Conservation (phyloP, 192 early-diverging fungal species). For the Backusella mclennaniae region DNA sequence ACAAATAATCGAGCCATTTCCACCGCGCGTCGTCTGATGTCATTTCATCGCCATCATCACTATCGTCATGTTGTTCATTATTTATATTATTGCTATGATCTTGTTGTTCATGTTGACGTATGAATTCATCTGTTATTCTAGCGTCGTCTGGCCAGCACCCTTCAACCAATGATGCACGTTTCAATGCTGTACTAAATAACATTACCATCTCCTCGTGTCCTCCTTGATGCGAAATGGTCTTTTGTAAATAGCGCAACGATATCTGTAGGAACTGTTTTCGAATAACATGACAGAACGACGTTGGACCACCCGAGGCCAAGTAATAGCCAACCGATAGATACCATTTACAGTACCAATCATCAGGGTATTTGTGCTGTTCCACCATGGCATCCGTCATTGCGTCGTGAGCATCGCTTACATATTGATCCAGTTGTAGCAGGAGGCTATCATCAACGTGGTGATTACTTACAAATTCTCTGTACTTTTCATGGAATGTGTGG, state of each 20-base stretch:
- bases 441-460: neutral
- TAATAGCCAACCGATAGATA: constrained; percentile 18
- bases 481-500: neutral
- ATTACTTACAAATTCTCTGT: neutral
- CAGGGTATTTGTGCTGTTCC: neutral
- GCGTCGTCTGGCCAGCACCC: neutral
- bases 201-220: neutral
- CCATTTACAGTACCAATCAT: constrained; percentile 18
- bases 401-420: neutral
- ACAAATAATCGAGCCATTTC: neutral
- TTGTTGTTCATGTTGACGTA: neutral
- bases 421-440: neutral
- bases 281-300: neutral
- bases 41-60: constrained; percentile 1
- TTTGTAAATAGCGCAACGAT: neutral
- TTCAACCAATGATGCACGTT: neutral
- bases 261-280: constrained; percentile 13
- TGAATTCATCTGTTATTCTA: neutral
- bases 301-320: neutral
- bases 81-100: neutral
- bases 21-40: neutral
- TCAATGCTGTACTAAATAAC: neutral
- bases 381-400: constrained; percentile 1
- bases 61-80: neutral
- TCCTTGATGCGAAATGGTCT: neutral